Evolutionary conservation across 805 yeast species (phyloP).

Genomic region (Nakazawaea wyomingensis): DNA sequence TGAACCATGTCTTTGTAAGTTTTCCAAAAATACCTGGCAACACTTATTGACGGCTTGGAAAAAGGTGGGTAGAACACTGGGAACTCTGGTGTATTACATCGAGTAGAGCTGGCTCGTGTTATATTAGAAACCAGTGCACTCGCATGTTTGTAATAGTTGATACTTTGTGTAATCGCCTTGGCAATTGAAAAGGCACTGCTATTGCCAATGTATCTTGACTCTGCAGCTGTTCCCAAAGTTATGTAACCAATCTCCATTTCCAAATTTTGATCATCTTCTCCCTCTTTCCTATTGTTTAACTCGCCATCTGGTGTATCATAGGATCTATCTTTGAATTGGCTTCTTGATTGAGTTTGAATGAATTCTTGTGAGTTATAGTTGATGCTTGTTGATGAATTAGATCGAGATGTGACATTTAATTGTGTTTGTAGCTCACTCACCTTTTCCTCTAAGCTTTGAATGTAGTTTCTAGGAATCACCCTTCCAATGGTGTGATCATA

Average conservation of each 20-base stretch:
- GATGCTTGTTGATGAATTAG: not conserved
- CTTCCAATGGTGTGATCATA: conserved; percentile 43
- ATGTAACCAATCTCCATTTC: conserved; percentile 27
- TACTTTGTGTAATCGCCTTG: conserved; percentile 22
- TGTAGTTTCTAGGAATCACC: conserved; percentile 41
- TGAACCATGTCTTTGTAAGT: conserved; percentile 27
- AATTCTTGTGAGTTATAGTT: not conserved
- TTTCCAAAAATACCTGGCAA: conserved; percentile 16
- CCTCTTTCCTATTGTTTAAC: not conserved
- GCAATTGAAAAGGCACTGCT: conserved; percentile 30
- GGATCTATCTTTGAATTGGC: not conserved
- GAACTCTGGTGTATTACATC: not conserved
- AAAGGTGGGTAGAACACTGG: conserved; percentile 13
- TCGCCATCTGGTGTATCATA: not conserved
- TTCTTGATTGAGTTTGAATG: no score
- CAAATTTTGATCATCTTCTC: conserved; percentile 14
- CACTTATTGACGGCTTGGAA: conserved; percentile 17
- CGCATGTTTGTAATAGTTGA: conserved; percentile 15
- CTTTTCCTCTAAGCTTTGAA: conserved; percentile 36
- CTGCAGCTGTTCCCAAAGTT: conserved; percentile 25
- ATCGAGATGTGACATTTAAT: no score
- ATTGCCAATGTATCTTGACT: conserved; percentile 25
- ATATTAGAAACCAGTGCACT: not conserved
- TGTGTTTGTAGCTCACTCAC: conserved; percentile 6
- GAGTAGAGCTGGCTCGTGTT: not conserved